Base-by-base conservation (phyloP, 1,284 basidiomycete genomes). In the Pascua sp. region DNA sequence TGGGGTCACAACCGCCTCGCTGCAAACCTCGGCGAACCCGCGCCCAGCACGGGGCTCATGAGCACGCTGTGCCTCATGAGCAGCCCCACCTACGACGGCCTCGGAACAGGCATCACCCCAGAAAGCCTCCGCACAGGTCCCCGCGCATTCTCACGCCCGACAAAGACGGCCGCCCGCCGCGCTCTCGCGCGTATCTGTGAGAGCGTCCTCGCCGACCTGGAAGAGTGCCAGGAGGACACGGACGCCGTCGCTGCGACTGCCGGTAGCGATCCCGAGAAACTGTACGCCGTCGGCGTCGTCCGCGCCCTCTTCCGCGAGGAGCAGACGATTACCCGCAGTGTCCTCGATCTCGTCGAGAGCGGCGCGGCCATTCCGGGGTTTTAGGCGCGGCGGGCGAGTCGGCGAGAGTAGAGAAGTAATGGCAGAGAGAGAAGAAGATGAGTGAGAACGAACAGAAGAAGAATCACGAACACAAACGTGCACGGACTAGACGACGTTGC, bases 391-490 rank as follows among this genome's bases (percentile, higher is more conserved):
- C n/a, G 24, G 24, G 24, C 24, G 24, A 4, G 24, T 32, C n/a
- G 46, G 24, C 24, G 7, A 32, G 24, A 32, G 24, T 32, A 7
- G 3, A 53, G 56, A 46, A 47, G 40, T 44, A 45, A 36, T 13
- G 15, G 9, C 38, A 72, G 43, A 41, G 12, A 41, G 40, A 41
- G 75, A 78, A 63, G 79, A 78, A 18, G 59, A 67, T 7, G 55
- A 79, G 10, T 32, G 7, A 32, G 24, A 32, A 32, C 24, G 24
- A 32, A 32, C 24, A 32, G 24, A 32, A 32, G 24, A 32, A 32
- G 24, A 32, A 32, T 32, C 7, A 32, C 24, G 24, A 3, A 3
- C 24, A 32, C 24, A 32, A 32, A 32, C 24, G 24, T 32, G 24
- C 24, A 32, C 24, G 24, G 24, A 32, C 24, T 7, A 32, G 24